Evolutionary conservation across 139 green algal genomes (phyloP), one percentile per base, ranked within the genome.

Genomic region (Edaphochlamys debaryana): DNA sequence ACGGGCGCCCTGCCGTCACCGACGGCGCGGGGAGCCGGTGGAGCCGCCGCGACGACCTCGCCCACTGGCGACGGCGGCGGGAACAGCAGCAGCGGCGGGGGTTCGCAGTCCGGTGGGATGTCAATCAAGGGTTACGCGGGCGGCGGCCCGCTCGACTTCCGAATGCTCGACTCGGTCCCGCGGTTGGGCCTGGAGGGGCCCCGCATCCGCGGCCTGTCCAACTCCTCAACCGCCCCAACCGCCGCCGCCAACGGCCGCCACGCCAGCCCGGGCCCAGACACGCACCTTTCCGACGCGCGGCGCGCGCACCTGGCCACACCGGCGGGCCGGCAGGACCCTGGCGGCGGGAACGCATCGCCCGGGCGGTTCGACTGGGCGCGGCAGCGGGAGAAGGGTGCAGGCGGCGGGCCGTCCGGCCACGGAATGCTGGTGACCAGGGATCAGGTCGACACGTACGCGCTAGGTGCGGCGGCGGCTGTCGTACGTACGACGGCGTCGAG

Each of bases 371-470:
- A 11, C 9, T 36, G 72, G 15, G 36, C 30, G 52, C 20, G 54
- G 52, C 72, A 42, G 54, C 13, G 30, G 54, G 20, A 5, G 27
- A 32, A 19, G 30, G 15, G 15, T 2, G 32, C 19, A 20, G 25
- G 32, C n/a, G 45, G 8, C 45, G 32, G 56, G 11, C 52, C n/a
- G 52, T 23, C 30, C 34, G 32, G n/a, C n/a, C n/a, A n/a, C n/a
- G n/a, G 22, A 4, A 80, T 80, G 73, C 15, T 80, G 38, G n/a
- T 80, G 20, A 80, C 73, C 3, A 29, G 73, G 36, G 56, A 58
- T 56, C 73, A 80, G 38, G 56, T 80, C 0, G 73, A 80, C 37
- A 58, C 22, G 19, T 58, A 69, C 20, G 8, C 50, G 38, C 15
- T 36, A 3, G 73, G 56, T 1, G 56, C 56, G 56, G 56, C 56